phyloP scores from a whole-genome alignment of 805 yeast genomes.

The Kodamaea hsintzibuensis region DNA sequence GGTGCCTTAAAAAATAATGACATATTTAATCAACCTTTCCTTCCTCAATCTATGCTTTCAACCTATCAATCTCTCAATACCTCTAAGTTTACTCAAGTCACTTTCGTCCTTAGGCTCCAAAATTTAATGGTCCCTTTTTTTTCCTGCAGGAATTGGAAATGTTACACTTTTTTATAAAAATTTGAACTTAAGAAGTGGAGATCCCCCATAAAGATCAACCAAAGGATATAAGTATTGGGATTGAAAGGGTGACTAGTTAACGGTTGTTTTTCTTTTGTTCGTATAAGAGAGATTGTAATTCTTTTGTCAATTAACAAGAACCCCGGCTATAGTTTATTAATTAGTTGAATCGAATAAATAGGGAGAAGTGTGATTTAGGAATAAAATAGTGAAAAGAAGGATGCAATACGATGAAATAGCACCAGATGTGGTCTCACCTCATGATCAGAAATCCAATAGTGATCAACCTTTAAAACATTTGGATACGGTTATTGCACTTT shows the following conservation, averaged over 20 bases:
- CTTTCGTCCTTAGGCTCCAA: background rate
- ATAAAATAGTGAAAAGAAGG: background rate
- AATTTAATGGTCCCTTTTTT: background rate
- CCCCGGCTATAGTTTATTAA: no score
- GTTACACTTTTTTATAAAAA: no score
- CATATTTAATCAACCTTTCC: conserved; percentile 21
- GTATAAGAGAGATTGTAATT: no score
- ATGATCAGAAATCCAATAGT: conserved; percentile 18
- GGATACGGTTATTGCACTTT: conserved; percentile 60
- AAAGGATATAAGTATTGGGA: background rate
- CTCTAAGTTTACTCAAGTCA: background rate
- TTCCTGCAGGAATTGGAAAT: background rate
- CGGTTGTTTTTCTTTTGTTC: no score
- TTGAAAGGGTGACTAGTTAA: background rate
- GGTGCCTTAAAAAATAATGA: conserved; percentile 56
- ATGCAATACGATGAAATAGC: conserved; percentile 32
- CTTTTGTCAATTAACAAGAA: no score
- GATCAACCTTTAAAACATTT: conserved; percentile 38
- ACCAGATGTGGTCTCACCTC: conserved; percentile 40
- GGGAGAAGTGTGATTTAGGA: no score
- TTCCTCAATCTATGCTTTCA: background rate
- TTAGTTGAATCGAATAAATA: background rate
- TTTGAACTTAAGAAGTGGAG: background rate
- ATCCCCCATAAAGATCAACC: background rate
- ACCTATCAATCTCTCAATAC: no score